phyloP scores from a whole-genome alignment of 2,329 filamentous ascomycete species.

The Penicillium corylophilum region DNA sequence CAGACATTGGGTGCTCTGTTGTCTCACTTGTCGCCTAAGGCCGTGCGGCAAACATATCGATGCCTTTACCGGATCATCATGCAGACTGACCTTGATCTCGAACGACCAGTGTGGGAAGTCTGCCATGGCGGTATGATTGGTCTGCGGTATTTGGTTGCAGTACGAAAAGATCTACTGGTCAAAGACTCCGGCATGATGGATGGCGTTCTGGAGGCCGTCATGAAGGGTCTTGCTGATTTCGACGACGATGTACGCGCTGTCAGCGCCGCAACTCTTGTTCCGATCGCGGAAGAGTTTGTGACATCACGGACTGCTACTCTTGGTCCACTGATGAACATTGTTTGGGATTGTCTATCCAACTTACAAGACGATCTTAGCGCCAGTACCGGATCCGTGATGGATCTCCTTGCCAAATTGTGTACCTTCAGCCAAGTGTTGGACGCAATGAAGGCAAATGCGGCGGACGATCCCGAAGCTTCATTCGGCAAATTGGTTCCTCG shows the following conservation, averaged over 20 bases:
- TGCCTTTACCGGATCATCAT: constrained; percentile 88
- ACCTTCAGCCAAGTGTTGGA: constrained; percentile 89
- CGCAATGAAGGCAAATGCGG: constrained; percentile 89
- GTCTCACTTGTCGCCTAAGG: constrained; percentile 74
- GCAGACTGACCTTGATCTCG: constrained; percentile 75
- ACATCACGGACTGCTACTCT: constrained; percentile 75
- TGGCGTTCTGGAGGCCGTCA: constrained; percentile 85
- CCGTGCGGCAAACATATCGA: constrained; percentile 80
- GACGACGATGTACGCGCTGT: constrained; percentile 97
- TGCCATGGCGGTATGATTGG: constrained; percentile 99
- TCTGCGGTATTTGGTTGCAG: constrained; percentile 88
- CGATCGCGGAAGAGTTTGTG: constrained; percentile 94
- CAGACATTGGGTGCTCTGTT: constrained; percentile 89
- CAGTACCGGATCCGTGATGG: constrained; percentile 98
- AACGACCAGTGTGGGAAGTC: constrained; percentile 82
- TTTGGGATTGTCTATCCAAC: constrained; percentile 96
- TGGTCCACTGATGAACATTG: constrained; percentile 82
- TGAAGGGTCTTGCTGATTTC: constrained; percentile 85
- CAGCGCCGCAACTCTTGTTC: constrained; percentile 94
- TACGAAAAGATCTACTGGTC: constrained; percentile 86
- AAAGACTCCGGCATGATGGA: constrained; percentile 84
- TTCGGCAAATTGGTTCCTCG: constrained; percentile 91
- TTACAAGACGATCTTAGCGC: constrained; percentile 96
- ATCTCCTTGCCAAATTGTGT: constrained; percentile 91
- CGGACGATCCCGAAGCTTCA: constrained; percentile 77